These are phyloP conservation scores for Hypomontagnella submonticulosa DNA, from an alignment of 495 filamentous ascomycete species.

Conservation along the genomic window DNA sequence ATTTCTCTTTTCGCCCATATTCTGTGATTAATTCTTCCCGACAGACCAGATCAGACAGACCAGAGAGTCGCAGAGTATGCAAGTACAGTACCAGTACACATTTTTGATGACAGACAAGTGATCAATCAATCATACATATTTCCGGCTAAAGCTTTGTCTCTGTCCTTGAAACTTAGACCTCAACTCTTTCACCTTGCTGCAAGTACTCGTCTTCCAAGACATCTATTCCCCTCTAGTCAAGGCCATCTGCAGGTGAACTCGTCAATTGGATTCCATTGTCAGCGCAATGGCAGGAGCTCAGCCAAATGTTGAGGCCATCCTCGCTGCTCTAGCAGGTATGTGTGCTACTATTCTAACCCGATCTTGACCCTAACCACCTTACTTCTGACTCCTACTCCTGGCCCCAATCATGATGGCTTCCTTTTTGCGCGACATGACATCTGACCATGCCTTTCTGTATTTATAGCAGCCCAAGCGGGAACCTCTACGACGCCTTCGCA, in stretches of 20 bases:
- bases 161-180: constrained; percentile 16
- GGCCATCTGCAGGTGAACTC: constrained; percentile 1
- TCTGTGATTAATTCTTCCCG: too few species aligned
- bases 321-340: constrained; percentile 33
- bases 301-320: constrained; percentile 29
- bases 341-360: background rate
- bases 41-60: too few species aligned
- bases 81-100: too few species aligned
- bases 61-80: too few species aligned
- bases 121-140: background rate
- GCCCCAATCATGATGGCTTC: too few species aligned
- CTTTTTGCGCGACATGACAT: constrained; percentile 14
- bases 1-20: too few species aligned
- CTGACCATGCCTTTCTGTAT: constrained; percentile 11
- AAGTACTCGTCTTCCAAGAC: constrained; percentile 12
- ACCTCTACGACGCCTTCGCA: constrained; percentile 45
- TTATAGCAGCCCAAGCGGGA: constrained; percentile 27
- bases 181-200: constrained; percentile 5
- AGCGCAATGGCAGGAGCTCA: constrained; percentile 32
- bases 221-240: background rate
- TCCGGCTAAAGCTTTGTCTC: constrained; percentile 8
- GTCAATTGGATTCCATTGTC: constrained; percentile 13
- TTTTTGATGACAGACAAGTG: constrained; percentile 6
- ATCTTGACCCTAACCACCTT: constrained; percentile 1
- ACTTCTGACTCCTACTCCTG: constrained; percentile 7